Base-by-base conservation (phyloP, 163 green algal species). In the Trebouxia gelatinosa region DNA sequence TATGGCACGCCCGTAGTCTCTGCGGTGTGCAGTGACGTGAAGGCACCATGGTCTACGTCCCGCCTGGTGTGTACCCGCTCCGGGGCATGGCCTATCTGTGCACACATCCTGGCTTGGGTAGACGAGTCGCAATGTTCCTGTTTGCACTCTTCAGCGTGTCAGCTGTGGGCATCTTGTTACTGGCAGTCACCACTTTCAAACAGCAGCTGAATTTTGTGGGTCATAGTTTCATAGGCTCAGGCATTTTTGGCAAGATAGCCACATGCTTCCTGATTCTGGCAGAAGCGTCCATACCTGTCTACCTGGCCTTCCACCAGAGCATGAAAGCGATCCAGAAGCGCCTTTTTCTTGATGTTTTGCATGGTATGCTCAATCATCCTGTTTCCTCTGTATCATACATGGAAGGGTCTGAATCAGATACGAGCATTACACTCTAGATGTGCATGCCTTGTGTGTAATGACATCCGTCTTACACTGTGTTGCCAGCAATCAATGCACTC, bases 41-140 rank as follows among this genome's bases (percentile, higher is more conserved):
- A n/a, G n/a, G n/a, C n/a, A n/a, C n/a, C n/a, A 72, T 72, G 64
- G 35, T 72, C n/a, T 21, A 35, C 0, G 26, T 72, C 32, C 64
- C 64, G 31, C 64, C 64, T 23, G 64, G 64, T n/a, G 64, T 37
- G 17, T 72, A 72, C 64, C 64, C 64, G 21, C 64, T 72, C 32
- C 50, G 37, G n/a, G 64, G 64, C 0, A 28, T 72, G 3, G 64
- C 64, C 6, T 72, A 72, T 31, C n/a, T 72, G 19, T 72, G 64
- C 35, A 35, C 64, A 2, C 64, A 72, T 54, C 64, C 64, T 3
- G 50, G n/a, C 6, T 13, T 72, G 21, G 50, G 50, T 23, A 28
- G 35, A 16, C 50, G 23, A 51, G 64, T 51, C 7, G 35, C n/a
- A 19, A 37, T 35, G 4, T 72, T 72, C 37, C 21, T 72, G 23